phyloP scores from a whole-genome alignment of 192 early-diverging fungal genomes.

The Umbelopsis sp. region DNA sequence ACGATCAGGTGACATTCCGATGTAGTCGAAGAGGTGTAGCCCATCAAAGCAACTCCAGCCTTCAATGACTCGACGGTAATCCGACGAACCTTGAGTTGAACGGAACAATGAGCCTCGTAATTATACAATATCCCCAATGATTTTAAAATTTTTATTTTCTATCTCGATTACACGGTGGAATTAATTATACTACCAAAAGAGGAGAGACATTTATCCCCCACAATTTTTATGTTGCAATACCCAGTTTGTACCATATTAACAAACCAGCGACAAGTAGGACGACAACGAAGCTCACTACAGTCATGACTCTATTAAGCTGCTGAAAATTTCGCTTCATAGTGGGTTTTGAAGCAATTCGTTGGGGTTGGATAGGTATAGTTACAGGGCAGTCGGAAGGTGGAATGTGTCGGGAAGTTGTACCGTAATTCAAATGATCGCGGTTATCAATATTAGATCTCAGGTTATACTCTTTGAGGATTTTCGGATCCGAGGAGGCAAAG shows the following conservation, averaged over 20 bases:
- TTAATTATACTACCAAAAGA: too few species aligned
- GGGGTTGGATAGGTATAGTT: neutral
- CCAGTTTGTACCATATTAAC: neutral
- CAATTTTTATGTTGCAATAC: neutral
- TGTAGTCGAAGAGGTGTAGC: too few species aligned
- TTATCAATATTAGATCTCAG: too few species aligned
- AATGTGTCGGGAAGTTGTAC: neutral
- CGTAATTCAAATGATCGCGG: too few species aligned
- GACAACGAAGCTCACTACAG: neutral
- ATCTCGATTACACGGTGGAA: too few species aligned
- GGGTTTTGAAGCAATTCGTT: neutral
- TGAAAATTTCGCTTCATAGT: neutral
- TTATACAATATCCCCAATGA: too few species aligned
- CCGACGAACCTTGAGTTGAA: too few species aligned
- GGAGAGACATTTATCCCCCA: neutral
- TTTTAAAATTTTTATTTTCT: too few species aligned
- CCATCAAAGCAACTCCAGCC: too few species aligned
- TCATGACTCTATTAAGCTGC: slow-evolving; percentile 5
- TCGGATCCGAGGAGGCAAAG: neutral
- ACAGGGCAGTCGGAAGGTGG: neutral
- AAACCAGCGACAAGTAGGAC: neutral
- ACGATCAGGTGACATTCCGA: slow-evolving; percentile 16
- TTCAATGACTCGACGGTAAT: too few species aligned
- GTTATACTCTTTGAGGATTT: neutral
- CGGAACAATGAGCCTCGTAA: too few species aligned